Percentiles rank a stretch among this genome's conserved stretches.
phyloP scores from a whole-genome alignment of 1,139 yeast species.

The Yamadazyma mexicana region DNA sequence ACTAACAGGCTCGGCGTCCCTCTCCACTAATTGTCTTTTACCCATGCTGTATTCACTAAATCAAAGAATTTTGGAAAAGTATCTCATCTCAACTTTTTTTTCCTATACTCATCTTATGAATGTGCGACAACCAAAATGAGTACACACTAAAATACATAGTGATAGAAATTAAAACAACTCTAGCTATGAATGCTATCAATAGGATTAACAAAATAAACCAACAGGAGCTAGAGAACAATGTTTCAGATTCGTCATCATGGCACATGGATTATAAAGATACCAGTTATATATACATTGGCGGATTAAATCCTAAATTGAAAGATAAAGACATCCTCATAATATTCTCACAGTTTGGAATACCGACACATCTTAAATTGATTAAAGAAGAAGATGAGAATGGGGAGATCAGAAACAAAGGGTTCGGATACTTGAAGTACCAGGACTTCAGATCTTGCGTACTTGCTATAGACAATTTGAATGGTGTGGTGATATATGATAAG shows the following conservation, averaged over 20 bases:
- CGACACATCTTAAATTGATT: conserved; percentile 73
- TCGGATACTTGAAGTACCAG: conserved; percentile 80
- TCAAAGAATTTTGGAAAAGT: neutral
- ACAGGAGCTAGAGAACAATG: conserved; percentile 63
- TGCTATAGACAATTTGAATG: conserved; percentile 89
- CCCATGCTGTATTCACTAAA: conserved; percentile 6
- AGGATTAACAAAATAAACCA: conserved; percentile 64
- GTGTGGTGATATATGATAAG: conserved; percentile 60
- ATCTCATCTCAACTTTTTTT: conserved; percentile 17
- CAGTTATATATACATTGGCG: conserved; percentile 60
- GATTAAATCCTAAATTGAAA: conserved; percentile 61
- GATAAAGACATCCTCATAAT: conserved; percentile 76
- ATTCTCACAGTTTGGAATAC: conserved; percentile 89
- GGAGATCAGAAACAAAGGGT: conserved; percentile 72
- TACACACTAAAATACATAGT: no score
- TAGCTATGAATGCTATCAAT: conserved; percentile 46
- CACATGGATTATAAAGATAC: conserved; percentile 81
- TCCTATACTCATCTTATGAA: conserved; percentile 10
- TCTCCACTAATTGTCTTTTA: conserved; percentile 14
- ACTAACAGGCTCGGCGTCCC: conserved; percentile 21
- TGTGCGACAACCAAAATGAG: conserved; percentile 10
- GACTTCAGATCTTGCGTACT: conserved; percentile 78
- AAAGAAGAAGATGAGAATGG: conserved; percentile 68
- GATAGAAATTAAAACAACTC: no score
- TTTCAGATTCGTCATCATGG: conserved; percentile 74